phyloP scores from a whole-genome alignment of 2,329 filamentous ascomycete species.

The Nemania sp. region DNA sequence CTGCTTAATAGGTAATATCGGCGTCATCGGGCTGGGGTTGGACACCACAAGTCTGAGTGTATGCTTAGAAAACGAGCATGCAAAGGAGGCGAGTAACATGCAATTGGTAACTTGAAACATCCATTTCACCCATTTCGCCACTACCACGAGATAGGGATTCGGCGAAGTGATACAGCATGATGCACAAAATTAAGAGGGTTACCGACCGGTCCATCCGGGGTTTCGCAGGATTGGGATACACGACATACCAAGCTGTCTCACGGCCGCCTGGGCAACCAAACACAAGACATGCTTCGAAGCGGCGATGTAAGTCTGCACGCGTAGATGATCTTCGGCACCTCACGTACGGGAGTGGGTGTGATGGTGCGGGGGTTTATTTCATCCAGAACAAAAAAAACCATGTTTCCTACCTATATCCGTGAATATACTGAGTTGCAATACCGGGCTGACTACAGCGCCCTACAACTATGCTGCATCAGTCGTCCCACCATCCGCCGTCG shows the following conservation, averaged over 20 bases:
- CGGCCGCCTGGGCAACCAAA: constrained; percentile 5
- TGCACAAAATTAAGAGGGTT: constrained; percentile 4
- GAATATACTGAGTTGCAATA: constrained; percentile 8
- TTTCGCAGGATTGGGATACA: neutral
- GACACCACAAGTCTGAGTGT: too few species aligned
- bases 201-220: constrained; percentile 25
- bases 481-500: constrained; percentile 15
- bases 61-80: too few species aligned
- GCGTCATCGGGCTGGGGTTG: too few species aligned
- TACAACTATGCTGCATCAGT: constrained; percentile 26
- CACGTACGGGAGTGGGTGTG: too few species aligned
- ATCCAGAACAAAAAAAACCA: constrained; percentile 18
- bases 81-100: constrained; percentile 2
- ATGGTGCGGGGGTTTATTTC: constrained; percentile 29
- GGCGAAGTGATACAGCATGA: constrained; percentile 22
- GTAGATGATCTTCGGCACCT: constrained; percentile 24
- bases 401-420: constrained; percentile 29
- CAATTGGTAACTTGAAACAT: constrained; percentile 9
- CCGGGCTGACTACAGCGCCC: constrained; percentile 5
- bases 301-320: constrained; percentile 20
- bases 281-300: constrained; percentile 18
- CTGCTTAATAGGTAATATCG: neutral
- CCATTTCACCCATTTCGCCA: constrained; percentile 15
- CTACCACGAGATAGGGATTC: constrained; percentile 18
- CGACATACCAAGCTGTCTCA: constrained; percentile 16